Evolutionary conservation across 2,329 filamentous ascomycete genomes (phyloP).

Genomic region (Graphiopsis chlorocephala): DNA sequence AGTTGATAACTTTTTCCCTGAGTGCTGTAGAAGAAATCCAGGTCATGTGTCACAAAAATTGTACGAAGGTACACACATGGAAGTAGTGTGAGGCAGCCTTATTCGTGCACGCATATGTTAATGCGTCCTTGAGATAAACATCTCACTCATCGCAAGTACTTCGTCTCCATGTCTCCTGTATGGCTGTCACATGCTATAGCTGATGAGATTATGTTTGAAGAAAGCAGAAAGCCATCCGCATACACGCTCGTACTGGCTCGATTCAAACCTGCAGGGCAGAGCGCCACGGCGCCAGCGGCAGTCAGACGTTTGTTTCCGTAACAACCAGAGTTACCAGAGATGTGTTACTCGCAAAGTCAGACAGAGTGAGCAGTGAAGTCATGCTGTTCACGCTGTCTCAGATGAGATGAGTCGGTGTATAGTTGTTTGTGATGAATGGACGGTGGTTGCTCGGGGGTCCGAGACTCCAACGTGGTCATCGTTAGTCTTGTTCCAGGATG

Average conservation of each 20-base stretch:
- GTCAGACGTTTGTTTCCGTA: conserved; percentile 3
- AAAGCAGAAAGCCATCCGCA: not conserved
- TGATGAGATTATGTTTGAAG: not conserved
- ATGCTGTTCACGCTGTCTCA: not conserved
- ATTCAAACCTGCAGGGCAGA: conserved; percentile 4
- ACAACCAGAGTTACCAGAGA: conserved; percentile 1
- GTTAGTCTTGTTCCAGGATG: not conserved
- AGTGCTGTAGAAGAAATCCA: not conserved
- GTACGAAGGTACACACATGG: not conserved
- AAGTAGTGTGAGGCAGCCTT: not conserved
- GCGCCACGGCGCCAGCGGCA: not conserved
- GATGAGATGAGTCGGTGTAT: not conserved
- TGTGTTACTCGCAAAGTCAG: not conserved
- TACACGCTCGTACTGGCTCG: not conserved
- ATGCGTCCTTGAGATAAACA: not conserved
- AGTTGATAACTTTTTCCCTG: not conserved
- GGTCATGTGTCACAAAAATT: not conserved
- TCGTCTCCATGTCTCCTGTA: not conserved
- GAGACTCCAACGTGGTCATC: not conserved
- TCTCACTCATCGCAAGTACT: not conserved
- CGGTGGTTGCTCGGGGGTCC: conserved; percentile 5
- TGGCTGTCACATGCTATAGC: not conserved
- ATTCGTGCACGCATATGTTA: not conserved
- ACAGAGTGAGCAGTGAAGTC: not conserved
- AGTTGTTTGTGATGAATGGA: conserved; percentile 5